Conservation (phyloP, 202 grass and related monocot species). For the Saccharum hybrid region DNA sequence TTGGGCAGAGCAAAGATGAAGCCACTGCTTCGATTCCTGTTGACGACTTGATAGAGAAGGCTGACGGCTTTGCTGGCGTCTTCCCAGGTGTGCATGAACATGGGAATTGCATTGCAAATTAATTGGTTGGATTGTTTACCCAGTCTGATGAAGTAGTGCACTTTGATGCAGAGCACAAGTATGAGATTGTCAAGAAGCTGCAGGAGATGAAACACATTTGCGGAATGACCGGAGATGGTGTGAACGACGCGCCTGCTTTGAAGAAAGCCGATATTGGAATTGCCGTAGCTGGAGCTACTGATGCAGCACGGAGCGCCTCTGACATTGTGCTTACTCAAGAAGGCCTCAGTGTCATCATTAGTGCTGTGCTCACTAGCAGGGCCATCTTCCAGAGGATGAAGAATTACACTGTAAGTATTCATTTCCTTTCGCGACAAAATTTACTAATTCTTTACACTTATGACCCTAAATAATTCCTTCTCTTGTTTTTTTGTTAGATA, state of each 20-base stretch:
- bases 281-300: slow-evolving; percentile 65
- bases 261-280: slow-evolving; percentile 79
- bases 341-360: slow-evolving; percentile 73
- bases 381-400: slow-evolving; percentile 81
- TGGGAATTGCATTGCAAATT: too few relatives aligned
- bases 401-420: slow-evolving; percentile 62
- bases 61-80: slow-evolving; percentile 74
- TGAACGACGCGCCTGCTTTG: slow-evolving; percentile 69
- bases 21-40: slow-evolving; percentile 56
- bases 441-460: not conserved
- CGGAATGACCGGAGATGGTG: slow-evolving; percentile 76
- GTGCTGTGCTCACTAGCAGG: slow-evolving; percentile 69
- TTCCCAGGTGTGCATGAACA: slow-evolving; percentile 41
- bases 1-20: slow-evolving; percentile 58
- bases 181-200: slow-evolving; percentile 70
- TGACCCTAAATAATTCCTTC: not conserved
- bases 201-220: slow-evolving; percentile 76
- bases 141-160: too few relatives aligned
- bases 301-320: slow-evolving; percentile 64
- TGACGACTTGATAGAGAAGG: slow-evolving; percentile 73
- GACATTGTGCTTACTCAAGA: slow-evolving; percentile 72
- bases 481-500: slow-evolving; percentile 45
- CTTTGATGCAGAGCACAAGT: slow-evolving; percentile 56
- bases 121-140: too few relatives aligned
- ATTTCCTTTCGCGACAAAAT: not conserved